Evolutionary conservation across 1,284 basidiomycete species (phyloP).

Genomic region (Irpex lacteus): DNA sequence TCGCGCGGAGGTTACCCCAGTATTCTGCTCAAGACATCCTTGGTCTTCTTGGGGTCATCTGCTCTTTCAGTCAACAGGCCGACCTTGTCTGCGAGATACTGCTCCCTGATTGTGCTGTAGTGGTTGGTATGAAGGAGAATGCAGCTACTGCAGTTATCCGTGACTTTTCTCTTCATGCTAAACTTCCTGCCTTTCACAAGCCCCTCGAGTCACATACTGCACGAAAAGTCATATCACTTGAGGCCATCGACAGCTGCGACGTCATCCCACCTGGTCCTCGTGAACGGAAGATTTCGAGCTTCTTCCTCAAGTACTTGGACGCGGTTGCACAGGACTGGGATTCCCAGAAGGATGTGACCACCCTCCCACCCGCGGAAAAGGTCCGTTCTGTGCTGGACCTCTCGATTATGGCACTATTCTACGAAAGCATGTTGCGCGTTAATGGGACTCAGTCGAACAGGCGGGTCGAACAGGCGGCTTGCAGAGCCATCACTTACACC

Average conservation of each 20-base stretch:
- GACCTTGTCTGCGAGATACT: conserved; percentile 43
- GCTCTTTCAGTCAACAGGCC: conserved; percentile 47
- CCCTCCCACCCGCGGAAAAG: conserved; percentile 52
- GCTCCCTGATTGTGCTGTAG: conserved; percentile 68
- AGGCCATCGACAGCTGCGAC: conserved; percentile 21
- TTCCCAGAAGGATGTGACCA: conserved; percentile 27
- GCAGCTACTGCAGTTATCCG: conserved; percentile 57
- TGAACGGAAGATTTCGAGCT: conserved; percentile 64
- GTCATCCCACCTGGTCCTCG: conserved; percentile 45
- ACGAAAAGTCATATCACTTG: neutral
- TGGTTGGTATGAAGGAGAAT: conserved; percentile 58
- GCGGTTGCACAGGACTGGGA: conserved; percentile 50
- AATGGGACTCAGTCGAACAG: conserved; percentile 62
- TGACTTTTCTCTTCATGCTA: conserved; percentile 66
- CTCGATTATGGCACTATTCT: conserved; percentile 60
- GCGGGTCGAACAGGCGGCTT: conserved; percentile 60
- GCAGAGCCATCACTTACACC: conserved; percentile 43
- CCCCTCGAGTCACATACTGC: neutral
- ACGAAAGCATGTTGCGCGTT: conserved; percentile 62
- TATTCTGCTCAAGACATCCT: conserved; percentile 62
- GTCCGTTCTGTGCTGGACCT: conserved; percentile 69
- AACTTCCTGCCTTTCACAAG: conserved; percentile 46
- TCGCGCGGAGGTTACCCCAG: conserved; percentile 35
- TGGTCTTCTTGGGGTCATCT: conserved; percentile 60
- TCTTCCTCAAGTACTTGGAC: conserved; percentile 61